Evolutionary conservation across 2,329 filamentous ascomycete genomes (phyloP).

Genomic region (Mollisiaceae sp.): DNA sequence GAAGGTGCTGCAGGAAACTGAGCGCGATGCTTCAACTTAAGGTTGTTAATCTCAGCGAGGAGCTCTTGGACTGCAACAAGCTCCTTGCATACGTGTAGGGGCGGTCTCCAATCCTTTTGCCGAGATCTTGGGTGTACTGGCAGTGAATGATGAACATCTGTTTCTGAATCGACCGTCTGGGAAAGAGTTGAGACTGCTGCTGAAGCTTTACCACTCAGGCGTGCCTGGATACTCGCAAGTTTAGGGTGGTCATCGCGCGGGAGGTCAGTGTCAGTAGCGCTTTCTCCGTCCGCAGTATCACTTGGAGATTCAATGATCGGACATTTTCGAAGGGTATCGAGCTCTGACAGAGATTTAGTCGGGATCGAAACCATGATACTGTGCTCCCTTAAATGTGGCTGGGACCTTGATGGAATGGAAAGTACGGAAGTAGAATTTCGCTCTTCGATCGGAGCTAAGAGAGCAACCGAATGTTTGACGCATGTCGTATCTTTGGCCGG

Average conservation of each 20-base stretch:
- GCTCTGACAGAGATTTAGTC: background rate
- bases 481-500: background rate
- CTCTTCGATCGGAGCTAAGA: too few species aligned
- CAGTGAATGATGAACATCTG: too few species aligned
- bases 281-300: background rate
- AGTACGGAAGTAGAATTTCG: background rate
- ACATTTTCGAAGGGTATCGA: background rate
- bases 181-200: background rate
- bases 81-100: slow-evolving; percentile 26
- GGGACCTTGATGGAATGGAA: background rate
- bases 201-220: background rate
- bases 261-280: background rate
- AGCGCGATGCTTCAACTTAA: background rate
- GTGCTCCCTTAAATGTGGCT: background rate
- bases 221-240: background rate
- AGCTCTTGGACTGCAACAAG: slow-evolving; percentile 24
- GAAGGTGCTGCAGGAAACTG: background rate
- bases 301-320: background rate
- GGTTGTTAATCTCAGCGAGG: slow-evolving; percentile 9
- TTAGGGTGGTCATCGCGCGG: background rate
- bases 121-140: slow-evolving; percentile 25
- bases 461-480: background rate
- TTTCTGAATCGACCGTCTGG: background rate
- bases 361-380: background rate
- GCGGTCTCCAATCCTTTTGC: slow-evolving; percentile 23